phyloP scores from a whole-genome alignment of 208 protist genomes.

The Acanthamoeba sp. region DNA sequence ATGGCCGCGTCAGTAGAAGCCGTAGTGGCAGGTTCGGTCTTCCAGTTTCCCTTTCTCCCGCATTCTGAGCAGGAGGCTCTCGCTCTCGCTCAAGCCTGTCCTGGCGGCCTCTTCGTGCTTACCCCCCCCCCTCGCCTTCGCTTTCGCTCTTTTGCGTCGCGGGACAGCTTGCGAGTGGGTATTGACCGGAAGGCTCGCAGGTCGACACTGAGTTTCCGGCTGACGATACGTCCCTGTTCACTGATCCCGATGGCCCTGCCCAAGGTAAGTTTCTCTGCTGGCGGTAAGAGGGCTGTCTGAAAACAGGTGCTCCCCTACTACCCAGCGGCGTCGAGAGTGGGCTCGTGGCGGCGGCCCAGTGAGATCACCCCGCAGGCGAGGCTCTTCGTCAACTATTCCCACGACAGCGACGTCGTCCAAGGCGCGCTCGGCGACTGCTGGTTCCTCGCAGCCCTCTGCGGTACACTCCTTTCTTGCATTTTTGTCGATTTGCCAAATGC shows the following conservation, averaged over 20 bases:
- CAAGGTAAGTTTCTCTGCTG: not conserved
- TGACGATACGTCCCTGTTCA: not conserved
- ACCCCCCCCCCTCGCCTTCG: not conserved
- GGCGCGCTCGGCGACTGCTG: constrained; percentile 71
- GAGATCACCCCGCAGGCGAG: constrained; percentile 25
- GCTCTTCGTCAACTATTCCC: constrained; percentile 69
- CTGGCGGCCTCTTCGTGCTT: not conserved
- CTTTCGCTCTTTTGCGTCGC: not conserved
- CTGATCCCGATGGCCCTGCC: not conserved
- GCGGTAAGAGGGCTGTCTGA: not conserved
- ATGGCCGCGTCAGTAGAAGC: not conserved
- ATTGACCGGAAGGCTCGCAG: not conserved
- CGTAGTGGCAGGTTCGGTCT: not conserved
- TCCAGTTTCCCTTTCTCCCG: not conserved
- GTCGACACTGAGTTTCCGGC: constrained; percentile 23
- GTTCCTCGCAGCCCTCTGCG: constrained; percentile 59
- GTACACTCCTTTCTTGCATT: not conserved
- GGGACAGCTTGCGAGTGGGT: not conserved
- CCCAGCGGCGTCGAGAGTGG: not conserved
- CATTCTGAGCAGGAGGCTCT: not conserved
- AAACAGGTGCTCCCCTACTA: not conserved
- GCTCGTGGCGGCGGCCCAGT: constrained; percentile 12
- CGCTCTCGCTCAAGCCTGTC: not conserved
- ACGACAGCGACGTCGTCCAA: constrained; percentile 64
- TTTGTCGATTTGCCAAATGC: too few species aligned